phyloP scores from a whole-genome alignment of 768 basidiomycete species.

The Calocybe indica region DNA sequence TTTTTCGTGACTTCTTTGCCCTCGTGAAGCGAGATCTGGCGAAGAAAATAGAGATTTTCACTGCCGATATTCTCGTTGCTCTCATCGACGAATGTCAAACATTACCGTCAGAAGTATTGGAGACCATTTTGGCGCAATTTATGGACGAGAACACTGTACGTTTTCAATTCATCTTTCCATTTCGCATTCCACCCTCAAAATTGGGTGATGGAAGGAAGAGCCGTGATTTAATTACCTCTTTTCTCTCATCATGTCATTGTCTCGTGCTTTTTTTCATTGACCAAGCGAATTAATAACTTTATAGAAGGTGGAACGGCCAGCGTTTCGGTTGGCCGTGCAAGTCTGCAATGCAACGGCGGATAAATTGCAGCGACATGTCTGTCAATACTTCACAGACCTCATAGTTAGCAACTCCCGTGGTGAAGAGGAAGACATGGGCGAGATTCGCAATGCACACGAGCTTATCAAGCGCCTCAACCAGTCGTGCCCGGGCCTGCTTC shows the following conservation, averaged over 20 bases:
- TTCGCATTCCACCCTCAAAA: not conserved
- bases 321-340: slow-evolving; percentile 77
- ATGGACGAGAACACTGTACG: slow-evolving; percentile 69
- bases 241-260: not conserved
- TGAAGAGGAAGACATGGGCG: slow-evolving; percentile 54
- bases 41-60: slow-evolving; percentile 80
- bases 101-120: slow-evolving; percentile 75
- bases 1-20: slow-evolving; percentile 80
- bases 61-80: slow-evolving; percentile 87
- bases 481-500: slow-evolving; percentile 74
- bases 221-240: slow-evolving; percentile 2
- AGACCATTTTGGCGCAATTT: slow-evolving; percentile 81
- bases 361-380: slow-evolving; percentile 84
- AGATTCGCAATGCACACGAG: slow-evolving; percentile 73
- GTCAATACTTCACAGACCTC: slow-evolving; percentile 90
- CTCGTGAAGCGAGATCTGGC: slow-evolving; percentile 66
- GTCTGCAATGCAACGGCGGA: slow-evolving; percentile 82
- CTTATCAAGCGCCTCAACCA: slow-evolving; percentile 81
- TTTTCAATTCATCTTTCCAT: slow-evolving; percentile 9
- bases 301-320: slow-evolving; percentile 66
- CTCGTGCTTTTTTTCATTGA: slow-evolving; percentile 3
- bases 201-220: not conserved
- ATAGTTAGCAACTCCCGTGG: slow-evolving; percentile 54
- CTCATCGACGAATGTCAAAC: slow-evolving; percentile 82
- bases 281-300: not conserved